A percentile compares a stretch with the other conserved stretches of the same genome.
These are phyloP conservation scores for Clavulina sp. DNA, from an alignment of 768 basidiomycete species.

Conservation along the genomic window DNA sequence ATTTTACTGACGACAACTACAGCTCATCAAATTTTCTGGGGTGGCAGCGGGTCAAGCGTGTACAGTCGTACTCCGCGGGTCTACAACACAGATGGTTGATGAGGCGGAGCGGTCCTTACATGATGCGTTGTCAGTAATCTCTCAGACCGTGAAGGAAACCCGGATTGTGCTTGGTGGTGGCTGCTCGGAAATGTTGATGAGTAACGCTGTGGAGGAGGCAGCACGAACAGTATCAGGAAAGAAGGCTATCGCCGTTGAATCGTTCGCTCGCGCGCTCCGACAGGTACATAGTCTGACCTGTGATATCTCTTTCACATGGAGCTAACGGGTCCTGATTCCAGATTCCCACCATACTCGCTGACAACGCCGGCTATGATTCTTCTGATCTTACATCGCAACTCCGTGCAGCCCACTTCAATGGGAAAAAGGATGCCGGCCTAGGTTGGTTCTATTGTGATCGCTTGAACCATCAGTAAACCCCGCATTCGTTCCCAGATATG, in stretches of 20 bases:
- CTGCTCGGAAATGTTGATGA: conserved; percentile 97
- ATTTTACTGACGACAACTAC: not conserved
- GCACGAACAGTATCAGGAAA: conserved; percentile 77
- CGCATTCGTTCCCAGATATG: conserved; percentile 47
- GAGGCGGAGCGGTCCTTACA: conserved; percentile 96
- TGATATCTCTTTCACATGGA: not conserved
- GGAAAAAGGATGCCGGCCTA: conserved; percentile 68
- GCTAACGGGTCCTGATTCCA: conserved; percentile 16
- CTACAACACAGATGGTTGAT: conserved; percentile 97
- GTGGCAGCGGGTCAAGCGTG: conserved; percentile 96
- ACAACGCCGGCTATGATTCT: conserved; percentile 97
- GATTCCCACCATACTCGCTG: conserved; percentile 92
- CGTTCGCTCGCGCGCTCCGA: conserved; percentile 72
- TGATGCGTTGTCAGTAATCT: conserved; percentile 91
- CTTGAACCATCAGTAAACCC: not conserved
- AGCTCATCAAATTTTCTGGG: conserved; percentile 99
- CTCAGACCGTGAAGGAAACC: conserved; percentile 96
- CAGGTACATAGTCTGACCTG: conserved; percentile 22
- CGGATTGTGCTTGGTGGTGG: conserved; percentile 88
- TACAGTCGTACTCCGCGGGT: conserved; percentile 92
- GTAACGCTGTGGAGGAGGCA: conserved; percentile 79
- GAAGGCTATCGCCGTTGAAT: conserved; percentile 88
- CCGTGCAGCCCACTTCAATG: conserved; percentile 88
- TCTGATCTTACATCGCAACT: conserved; percentile 81
- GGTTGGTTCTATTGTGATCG: conserved; percentile 31